These are phyloP conservation scores for Ochromonas danica DNA, from an alignment of 108 stramenopile genomes.

Conservation along the genomic window DNA sequence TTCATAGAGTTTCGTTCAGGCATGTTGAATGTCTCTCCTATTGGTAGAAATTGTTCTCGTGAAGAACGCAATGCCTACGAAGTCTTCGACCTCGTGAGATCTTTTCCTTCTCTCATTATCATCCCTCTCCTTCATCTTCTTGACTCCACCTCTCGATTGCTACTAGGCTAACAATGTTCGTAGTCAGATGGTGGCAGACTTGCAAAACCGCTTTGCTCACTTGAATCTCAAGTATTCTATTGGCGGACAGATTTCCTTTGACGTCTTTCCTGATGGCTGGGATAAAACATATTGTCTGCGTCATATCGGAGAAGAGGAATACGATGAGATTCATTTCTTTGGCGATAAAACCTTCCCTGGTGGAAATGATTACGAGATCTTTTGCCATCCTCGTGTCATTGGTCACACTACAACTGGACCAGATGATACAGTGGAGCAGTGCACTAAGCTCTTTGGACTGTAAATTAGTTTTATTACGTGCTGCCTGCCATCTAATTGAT, in stretches of 20 bases:
- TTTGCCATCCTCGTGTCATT: constrained; percentile 79
- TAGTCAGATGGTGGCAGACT: constrained; percentile 83
- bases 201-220: constrained; percentile 73
- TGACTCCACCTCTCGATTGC: background rate
- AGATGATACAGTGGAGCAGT: constrained; percentile 89
- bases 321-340: constrained; percentile 98
- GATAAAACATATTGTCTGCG: constrained; percentile 98
- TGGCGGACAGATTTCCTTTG: constrained; percentile 98
- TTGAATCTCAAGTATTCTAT: constrained; percentile 87
- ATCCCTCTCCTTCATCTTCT: constrained; percentile 38
- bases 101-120: constrained; percentile 33
- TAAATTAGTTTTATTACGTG: background rate
- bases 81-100: constrained; percentile 72
- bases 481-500: no score
- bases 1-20: constrained; percentile 98
- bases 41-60: constrained; percentile 94
- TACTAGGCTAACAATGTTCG: constrained; percentile 51
- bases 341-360: constrained; percentile 99
- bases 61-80: constrained; percentile 97
- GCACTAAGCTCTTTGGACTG: constrained; percentile 71
- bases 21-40: constrained; percentile 98
- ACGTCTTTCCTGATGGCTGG: constrained; percentile 96
- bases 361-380: constrained; percentile 98
- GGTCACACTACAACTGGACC: constrained; percentile 93
- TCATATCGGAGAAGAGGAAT: constrained; percentile 71